Evolutionary conservation across 371 early-diverging fungal genomes (phyloP).

Genomic region (Chytridium lagenaria): DNA sequence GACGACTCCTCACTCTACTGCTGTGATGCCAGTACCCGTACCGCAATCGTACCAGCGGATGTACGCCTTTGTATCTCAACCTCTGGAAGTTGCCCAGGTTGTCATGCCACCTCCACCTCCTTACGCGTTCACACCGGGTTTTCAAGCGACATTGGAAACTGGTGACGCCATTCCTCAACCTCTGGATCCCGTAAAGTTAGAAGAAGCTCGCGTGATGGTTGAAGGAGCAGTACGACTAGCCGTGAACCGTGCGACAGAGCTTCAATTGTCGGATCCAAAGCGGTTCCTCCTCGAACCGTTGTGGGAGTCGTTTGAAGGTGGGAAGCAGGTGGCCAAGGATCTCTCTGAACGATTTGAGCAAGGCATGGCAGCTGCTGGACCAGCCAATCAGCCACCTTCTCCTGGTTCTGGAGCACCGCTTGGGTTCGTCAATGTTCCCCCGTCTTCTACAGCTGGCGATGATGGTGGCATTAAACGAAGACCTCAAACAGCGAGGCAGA

Average conservation of each 20-base stretch:
- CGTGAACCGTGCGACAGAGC: slow-evolving; percentile 7
- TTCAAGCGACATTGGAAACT: not conserved
- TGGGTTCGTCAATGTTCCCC: not conserved
- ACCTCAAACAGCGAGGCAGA: not conserved
- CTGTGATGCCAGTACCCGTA: not conserved
- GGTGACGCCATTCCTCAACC: not conserved
- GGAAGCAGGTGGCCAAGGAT: slow-evolving; percentile 15
- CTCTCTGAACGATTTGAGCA: not conserved
- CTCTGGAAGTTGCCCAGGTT: not conserved
- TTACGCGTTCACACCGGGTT: slow-evolving; percentile 3
- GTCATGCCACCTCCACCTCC: slow-evolving; percentile 15
- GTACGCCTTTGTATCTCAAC: slow-evolving; percentile 1
- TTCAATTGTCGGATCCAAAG: slow-evolving; percentile 11
- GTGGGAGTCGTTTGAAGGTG: slow-evolving; percentile 14
- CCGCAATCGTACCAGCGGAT: slow-evolving; percentile 2
- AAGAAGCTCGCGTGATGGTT: not conserved
- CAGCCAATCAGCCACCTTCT: slow-evolving; percentile 1
- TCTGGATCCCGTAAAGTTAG: not conserved
- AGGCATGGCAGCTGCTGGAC: slow-evolving; percentile 34
- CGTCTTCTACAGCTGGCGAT: not conserved
- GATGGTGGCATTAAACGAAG: not conserved
- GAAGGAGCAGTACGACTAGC: slow-evolving; percentile 9
- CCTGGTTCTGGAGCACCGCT: not conserved
- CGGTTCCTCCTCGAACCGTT: slow-evolving; percentile 18
- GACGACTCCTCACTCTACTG: not conserved